A percentile compares a stretch with the other conserved stretches of the same genome.
Evolutionary conservation across 75 land plant genomes (phyloP).

Genomic region (Pinus albicaulis): DNA sequence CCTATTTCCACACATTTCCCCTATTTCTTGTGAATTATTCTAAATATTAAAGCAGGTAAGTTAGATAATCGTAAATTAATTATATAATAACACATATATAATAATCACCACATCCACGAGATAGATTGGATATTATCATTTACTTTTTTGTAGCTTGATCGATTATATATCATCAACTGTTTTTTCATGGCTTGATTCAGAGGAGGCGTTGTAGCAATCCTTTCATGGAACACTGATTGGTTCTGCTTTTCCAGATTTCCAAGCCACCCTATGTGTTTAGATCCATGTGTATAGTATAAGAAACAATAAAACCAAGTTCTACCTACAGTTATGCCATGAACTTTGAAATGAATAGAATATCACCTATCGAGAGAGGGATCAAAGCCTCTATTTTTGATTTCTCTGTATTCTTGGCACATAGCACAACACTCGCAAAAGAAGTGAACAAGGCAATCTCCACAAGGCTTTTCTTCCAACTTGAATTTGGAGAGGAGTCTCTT

Average conservation of each 20-base stretch:
- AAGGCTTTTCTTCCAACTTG: constrained; percentile 16
- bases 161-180: neutral
- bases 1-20: too few species aligned
- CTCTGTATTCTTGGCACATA: constrained; percentile 28
- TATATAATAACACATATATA: too few species aligned
- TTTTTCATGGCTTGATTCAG: neutral
- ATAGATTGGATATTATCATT: too few species aligned
- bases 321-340: neutral
- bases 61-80: too few species aligned
- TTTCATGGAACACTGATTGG: too few species aligned
- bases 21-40: too few species aligned
- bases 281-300: neutral
- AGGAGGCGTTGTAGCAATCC: neutral
- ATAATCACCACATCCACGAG: too few species aligned
- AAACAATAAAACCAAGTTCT: neutral
- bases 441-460: constrained; percentile 25
- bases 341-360: neutral
- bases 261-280: neutral
- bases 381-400: constrained; percentile 24
- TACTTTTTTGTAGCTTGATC: too few species aligned
- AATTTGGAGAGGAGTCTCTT: constrained; percentile 7
- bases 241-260: neutral
- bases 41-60: too few species aligned
- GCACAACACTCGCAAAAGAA: constrained; percentile 22
- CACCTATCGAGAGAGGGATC: constrained; percentile 21